Base-by-base conservation (phyloP, 1,139 yeast genomes). In the Saccharomyces hybrid region DNA sequence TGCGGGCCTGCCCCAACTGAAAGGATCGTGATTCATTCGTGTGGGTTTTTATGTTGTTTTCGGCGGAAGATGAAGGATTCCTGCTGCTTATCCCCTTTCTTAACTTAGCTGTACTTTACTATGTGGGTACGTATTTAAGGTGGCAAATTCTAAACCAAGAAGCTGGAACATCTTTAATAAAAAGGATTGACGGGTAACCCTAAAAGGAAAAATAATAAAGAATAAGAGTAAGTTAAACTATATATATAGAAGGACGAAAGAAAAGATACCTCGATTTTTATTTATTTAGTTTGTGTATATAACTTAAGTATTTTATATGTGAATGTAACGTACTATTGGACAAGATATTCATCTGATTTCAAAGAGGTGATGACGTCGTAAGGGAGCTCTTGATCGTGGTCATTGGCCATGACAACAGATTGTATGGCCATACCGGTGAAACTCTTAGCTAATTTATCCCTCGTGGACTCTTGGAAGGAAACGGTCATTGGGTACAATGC, bases 11-110 rank as follows among this genome's bases (percentile, higher is more conserved):
- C 98, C 99, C 99, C 99, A 93, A 64, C 80, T 78, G 64, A 78
- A 84, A 62, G 96, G 98, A 77, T 87, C 88, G 89, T 93, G 98
- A 68, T 93, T 88, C 99, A 93, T 91, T 91, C 25, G 13, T 53
- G 29, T 25, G 9, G 38, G 20, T 28, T 23, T 13, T 28, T 23
- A 8, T 25, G 29, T 44, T 44, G 47, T 7, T 44, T n/a, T 23
- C n/a, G 16, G 9, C n/a, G 23, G 23, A 13, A 13, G 16, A n/a
- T 16, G n/a, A 6, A n/a, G 28, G 31, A 3, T 9, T 28, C 14
- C 25, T 5, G 23, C 23, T 46, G 28, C 34, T 13, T 26, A 20
- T 23, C 27, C 25, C 38, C 26, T 47, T 28, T 11, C 14, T 27
- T 14, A 28, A 6, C 5, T 16, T n/a, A 8, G 42, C 8, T 6